phyloP scores from a whole-genome alignment of 441 rosid species.

The Erodium texanum region DNA sequence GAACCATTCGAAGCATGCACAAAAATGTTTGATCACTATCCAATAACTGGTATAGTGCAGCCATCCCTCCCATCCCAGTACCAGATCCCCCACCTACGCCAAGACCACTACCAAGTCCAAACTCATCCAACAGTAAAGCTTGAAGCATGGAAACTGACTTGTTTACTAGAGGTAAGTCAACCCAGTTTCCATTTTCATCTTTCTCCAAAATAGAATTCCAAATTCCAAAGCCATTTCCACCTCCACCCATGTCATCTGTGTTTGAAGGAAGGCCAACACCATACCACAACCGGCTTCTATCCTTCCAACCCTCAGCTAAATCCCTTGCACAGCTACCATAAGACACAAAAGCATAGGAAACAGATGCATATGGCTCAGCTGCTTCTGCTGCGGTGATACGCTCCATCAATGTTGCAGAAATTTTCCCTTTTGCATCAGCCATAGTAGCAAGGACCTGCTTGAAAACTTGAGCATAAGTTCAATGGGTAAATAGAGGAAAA shows the following conservation, averaged over 20 bases:
- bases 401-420: conserved; percentile 87
- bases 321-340: conserved; percentile 94
- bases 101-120: conserved; percentile 99
- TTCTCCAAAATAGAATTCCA: conserved; percentile 89
- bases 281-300: conserved; percentile 94
- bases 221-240: conserved; percentile 87
- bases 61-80: conserved; percentile 99
- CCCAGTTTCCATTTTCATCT: conserved; percentile 92
- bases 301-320: conserved; percentile 97
- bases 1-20: conserved; percentile 99
- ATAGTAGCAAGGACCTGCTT: conserved; percentile 90
- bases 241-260: conserved; percentile 63
- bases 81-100: conserved; percentile 99
- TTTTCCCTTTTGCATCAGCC: conserved; percentile 98
- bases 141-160: conserved; percentile 97
- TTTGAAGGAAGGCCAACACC: conserved; percentile 83
- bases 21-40: conserved; percentile 99
- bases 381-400: conserved; percentile 97
- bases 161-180: conserved; percentile 87
- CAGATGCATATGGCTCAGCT: conserved; percentile 95
- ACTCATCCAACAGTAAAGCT: conserved; percentile 87
- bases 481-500: conserved; percentile 17
- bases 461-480: conserved; percentile 21
- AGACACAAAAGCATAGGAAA: conserved; percentile 95
- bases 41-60: conserved; percentile 84